Conservation (phyloP, 192 early-diverging fungal genomes). For the Diversispora epigaea region DNA sequence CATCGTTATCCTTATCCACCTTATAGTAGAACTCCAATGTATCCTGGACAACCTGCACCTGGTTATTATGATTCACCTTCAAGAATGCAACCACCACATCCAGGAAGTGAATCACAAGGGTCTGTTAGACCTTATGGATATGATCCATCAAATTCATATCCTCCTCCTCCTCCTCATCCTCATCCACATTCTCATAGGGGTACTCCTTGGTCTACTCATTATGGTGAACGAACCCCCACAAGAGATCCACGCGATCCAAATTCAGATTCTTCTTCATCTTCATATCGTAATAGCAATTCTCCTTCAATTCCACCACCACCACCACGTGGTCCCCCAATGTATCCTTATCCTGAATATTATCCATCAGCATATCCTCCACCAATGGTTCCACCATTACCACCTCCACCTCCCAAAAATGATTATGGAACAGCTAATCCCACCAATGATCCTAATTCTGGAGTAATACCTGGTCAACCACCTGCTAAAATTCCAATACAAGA, state of each 20-base stretch:
- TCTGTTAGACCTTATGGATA: conserved; percentile 11
- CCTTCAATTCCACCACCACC: not conserved
- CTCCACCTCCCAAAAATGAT: not conserved
- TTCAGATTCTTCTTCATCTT: conserved; percentile 3
- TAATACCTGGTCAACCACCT: no score
- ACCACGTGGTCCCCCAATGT: not conserved
- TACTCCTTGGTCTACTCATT: not conserved
- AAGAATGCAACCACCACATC: not conserved
- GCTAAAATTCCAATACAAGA: not conserved
- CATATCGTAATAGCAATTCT: not conserved
- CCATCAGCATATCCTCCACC: not conserved
- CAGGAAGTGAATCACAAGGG: not conserved
- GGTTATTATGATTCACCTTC: not conserved
- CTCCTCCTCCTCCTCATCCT: not conserved
- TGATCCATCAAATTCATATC: conserved; percentile 16
- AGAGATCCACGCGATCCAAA: not conserved
- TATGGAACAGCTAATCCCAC: not conserved
- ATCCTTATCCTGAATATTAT: conserved; percentile 24
- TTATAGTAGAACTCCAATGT: not conserved
- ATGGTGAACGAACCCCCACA: not conserved
- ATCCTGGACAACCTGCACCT: not conserved
- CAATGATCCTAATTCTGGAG: not conserved
- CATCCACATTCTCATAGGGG: not conserved
- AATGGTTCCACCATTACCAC: not conserved
- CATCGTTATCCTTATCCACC: not conserved